phyloP scores from a whole-genome alignment of 257 asterid species.

The Salvia splendens region DNA sequence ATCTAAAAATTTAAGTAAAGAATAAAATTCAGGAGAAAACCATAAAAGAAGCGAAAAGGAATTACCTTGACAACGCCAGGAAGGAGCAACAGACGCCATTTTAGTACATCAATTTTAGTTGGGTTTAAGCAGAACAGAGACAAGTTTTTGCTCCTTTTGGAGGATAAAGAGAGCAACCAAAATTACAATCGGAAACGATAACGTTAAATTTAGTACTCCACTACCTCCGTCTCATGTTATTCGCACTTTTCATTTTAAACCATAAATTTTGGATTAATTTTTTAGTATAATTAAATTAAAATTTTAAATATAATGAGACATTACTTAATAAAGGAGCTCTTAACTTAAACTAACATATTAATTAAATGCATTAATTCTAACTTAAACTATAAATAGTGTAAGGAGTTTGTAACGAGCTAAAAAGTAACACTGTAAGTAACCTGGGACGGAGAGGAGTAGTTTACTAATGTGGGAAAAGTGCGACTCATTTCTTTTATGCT shows the following conservation, averaged over 20 bases:
- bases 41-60: conserved; percentile 2
- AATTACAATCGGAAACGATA: background rate
- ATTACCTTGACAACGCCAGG: conserved; percentile 55
- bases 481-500: no score
- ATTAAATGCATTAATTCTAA: no score
- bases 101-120: conserved; percentile 4
- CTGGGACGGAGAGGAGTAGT: background rate
- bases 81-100: conserved; percentile 49
- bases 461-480: no score
- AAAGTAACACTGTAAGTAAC: no score
- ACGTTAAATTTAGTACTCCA: background rate
- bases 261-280: no score
- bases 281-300: no score
- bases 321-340: no score
- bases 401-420: no score
- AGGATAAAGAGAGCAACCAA: conserved; percentile 21
- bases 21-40: background rate
- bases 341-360: no score
- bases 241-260: no score
- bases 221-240: background rate
- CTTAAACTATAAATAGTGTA: no score
- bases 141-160: conserved; percentile 6
- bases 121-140: conserved; percentile 30
- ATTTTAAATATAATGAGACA: no score
- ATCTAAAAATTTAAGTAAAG: background rate